Evolutionary conservation across 2,329 filamentous ascomycete species (phyloP).

Genomic region (Talaromyces sp.): DNA sequence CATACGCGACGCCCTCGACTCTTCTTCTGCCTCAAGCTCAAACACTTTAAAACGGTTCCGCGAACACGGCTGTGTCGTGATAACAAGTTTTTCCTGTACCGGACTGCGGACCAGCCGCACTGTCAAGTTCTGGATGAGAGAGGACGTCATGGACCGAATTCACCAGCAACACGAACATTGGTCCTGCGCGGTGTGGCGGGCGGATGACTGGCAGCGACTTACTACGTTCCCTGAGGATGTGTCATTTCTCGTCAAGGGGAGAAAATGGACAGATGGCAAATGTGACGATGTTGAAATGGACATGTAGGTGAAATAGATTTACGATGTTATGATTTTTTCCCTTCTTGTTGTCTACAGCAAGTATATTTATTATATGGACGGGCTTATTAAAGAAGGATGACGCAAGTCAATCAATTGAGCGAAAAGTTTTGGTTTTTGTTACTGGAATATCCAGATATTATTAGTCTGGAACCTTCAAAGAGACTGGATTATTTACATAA

Average conservation of each 20-base stretch:
- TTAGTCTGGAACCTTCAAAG: too few relatives aligned
- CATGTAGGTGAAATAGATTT: not conserved
- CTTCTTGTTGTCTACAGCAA: not conserved
- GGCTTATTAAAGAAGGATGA: not conserved
- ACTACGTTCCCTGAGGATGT: not conserved
- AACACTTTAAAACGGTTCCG: not conserved
- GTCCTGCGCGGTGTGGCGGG: not conserved
- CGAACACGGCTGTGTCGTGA: conserved; percentile 5
- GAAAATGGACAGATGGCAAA: not conserved
- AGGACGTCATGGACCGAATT: conserved; percentile 6
- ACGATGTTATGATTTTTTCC: not conserved
- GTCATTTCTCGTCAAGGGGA: not conserved
- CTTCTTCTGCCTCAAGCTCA: not conserved
- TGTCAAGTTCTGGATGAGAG: conserved; percentile 10
- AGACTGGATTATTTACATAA: too few relatives aligned
- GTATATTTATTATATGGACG: not conserved
- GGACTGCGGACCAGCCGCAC: not conserved
- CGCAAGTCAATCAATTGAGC: not conserved
- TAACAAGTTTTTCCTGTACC: conserved; percentile 3
- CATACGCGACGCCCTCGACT: not conserved
- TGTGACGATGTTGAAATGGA: not conserved
- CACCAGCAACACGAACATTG: not conserved
- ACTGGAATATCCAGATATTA: not conserved
- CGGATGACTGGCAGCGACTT: not conserved
- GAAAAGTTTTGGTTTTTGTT: not conserved